Base-by-base conservation (phyloP, 1,284 basidiomycete genomes). In the Rhodotorula sp. region DNA sequence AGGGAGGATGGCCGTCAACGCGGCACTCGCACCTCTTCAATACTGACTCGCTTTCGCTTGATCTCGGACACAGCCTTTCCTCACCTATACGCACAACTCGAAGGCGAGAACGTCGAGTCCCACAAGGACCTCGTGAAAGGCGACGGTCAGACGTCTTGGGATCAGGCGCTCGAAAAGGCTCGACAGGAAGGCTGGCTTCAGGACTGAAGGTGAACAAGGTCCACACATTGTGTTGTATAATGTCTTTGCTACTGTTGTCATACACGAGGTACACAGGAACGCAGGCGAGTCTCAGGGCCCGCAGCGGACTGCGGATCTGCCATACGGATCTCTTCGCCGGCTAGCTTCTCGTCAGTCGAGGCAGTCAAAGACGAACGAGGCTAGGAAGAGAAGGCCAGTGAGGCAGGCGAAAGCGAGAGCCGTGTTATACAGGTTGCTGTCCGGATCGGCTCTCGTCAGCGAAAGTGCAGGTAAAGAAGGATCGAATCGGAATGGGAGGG, bases 81-180 rank as follows among this genome's bases (percentile, higher is more conserved):
- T 31, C 87, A 88, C 78, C 78, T 89, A 63, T 87, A 87, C 76
- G 86, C 85, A 58, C 83, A 82, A 29, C 81, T 84, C 31, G 78
- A 84, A 26, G 84, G 84, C 46, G 82, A 79, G 49, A 78, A 78
- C 18, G 84, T 75, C 51, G 75, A 76, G 29, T 61, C 59, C 2
- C 62, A 68, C 62, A 49, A 65, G 29, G 75, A 76, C 20, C 49
- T 76, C n/a, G 26, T 48, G 14, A 67, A 54, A 52, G 46, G 51
- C 3, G 54, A 46, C 21, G 51, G 60, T 15, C 64, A 70, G 16
- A 18, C 34, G 49, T 58, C 4, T 26, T 85, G 85, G 84, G 81
- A 83, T 48, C 74, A 71, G 20, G 79, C 81, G 4, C 77, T 85
- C 51, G 77, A 80, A 48, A 77, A 76, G 62, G 81, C 80, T 15